These are phyloP conservation scores for Antitrichia curtipendula DNA, from an alignment of 225 moss, liverwort and hornwort species.

Conservation along the genomic window DNA sequence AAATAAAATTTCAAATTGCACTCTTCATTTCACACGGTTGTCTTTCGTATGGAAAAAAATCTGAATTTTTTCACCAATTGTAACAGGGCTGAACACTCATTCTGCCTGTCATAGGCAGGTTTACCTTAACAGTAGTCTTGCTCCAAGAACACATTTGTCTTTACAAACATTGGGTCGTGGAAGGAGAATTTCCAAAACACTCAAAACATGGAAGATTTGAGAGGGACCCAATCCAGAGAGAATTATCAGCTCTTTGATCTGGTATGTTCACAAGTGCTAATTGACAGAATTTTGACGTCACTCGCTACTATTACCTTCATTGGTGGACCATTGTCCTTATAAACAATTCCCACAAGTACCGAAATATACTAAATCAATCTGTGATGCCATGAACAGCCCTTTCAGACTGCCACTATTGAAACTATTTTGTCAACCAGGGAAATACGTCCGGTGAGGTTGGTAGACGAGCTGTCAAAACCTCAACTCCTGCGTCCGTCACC, in stretches of 20 bases:
- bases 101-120: too few relatives aligned
- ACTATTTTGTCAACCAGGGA: conserved; percentile 58
- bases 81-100: too few relatives aligned
- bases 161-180: neutral
- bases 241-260: neutral
- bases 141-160: neutral
- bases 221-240: neutral
- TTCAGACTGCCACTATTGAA: neutral
- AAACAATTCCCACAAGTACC: neutral
- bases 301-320: neutral
- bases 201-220: neutral
- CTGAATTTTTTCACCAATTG: too few relatives aligned
- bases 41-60: too few relatives aligned
- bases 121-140: neutral
- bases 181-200: neutral
- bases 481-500: conserved; percentile 90
- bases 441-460: conserved; percentile 74
- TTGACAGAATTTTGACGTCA: neutral
- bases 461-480: conserved; percentile 88
- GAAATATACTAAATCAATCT: neutral
- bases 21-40: too few relatives aligned
- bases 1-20: too few relatives aligned
- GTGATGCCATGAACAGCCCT: neutral
- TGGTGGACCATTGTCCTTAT: neutral
- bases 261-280: neutral